Base-by-base conservation (phyloP, 495 filamentous ascomycete species). In the Neurospora tetraspora region DNA sequence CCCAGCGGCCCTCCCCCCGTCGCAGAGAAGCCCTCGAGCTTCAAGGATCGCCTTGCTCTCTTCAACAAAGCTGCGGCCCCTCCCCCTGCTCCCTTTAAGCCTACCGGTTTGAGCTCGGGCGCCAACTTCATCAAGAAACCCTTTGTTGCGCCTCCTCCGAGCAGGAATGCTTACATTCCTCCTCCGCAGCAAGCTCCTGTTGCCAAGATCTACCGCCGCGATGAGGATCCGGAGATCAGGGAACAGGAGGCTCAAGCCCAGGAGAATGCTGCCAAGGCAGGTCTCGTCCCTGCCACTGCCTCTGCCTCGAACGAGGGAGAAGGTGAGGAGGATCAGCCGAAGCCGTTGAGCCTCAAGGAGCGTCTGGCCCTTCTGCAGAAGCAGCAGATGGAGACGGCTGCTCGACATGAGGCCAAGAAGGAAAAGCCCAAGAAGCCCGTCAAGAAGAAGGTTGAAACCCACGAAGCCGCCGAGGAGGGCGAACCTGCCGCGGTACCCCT, bases 101-200 rank as follows among this genome's bases (percentile, higher is more conserved):
- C 94, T 14, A 85, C 88, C 73, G 88, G 88, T 4, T 77, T 90
- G 42, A 82, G 86, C 70, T 84, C 88, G 36, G 85, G 88, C 61
- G 83, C 84, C 69, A 86, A 87, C 72, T 98, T 98, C 76, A 89
- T 98, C 80, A 98, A 96, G 86, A 98, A 98, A 81, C 94, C 96
- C n/a, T 99, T 98, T 77, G 96, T 99, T 72, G 91, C 96, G 2
- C 94, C 96, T 39, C 96, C 96, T 70, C 96, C 96, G 8, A 97
- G 93, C 80, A 92, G 94, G 74, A 91, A 98, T 85, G 91, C 96
- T 3, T 99, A 93, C 77, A 88, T 98, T 1, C 91, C 96, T 42
- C 89, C 90, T 6, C 89, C 90, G 40, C 83, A 80, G 11, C 80
- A 85, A 47, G 88, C 90, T 40, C 85, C 89, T 37, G 89, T 89